These are phyloP conservation scores for Primulina eburnea DNA, from an alignment of 257 asterid species.

Conservation along the genomic window DNA sequence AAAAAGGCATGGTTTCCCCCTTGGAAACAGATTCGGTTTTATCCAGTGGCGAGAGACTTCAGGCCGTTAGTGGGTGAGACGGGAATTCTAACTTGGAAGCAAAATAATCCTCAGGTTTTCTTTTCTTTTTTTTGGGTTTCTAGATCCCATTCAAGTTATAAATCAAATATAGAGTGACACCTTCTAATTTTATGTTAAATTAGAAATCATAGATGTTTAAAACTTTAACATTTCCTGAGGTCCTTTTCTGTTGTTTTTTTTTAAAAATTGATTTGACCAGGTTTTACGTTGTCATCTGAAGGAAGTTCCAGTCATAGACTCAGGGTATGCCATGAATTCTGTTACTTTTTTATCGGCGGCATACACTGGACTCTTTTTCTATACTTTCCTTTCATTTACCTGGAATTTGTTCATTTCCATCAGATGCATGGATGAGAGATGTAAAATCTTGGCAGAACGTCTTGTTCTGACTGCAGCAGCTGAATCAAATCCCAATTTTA, in stretches of 20 bases:
- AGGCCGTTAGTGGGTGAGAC: constrained; percentile 31
- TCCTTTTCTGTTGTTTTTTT: constrained; percentile 11
- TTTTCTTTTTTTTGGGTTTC: constrained; percentile 14
- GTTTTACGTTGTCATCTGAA: constrained; percentile 42
- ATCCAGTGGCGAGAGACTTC: constrained; percentile 31
- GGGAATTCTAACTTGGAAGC: constrained; percentile 30
- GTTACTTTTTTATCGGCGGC: background rate
- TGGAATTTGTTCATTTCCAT: constrained; percentile 18
- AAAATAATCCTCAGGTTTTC: constrained; percentile 48
- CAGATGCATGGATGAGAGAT: constrained; percentile 84
- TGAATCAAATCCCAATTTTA: constrained; percentile 59
- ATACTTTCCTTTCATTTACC: background rate
- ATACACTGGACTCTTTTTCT: background rate
- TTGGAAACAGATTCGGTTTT: constrained; percentile 34
- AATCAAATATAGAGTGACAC: background rate
- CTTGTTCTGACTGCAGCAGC: constrained; percentile 80
- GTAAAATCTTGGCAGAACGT: constrained; percentile 70
- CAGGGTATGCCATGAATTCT: constrained; percentile 39
- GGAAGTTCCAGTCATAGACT: constrained; percentile 43
- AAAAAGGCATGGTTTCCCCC: constrained; percentile 28
- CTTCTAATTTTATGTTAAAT: constrained; percentile 3
- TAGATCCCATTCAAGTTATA: background rate
- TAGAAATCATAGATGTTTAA: background rate
- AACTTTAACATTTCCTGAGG: background rate
- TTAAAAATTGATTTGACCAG: constrained; percentile 24